A percentile compares a stretch with the other conserved stretches of the same genome.
Conservation (phyloP, 148 eudicot genomes). For the Silene uniflora region DNA sequence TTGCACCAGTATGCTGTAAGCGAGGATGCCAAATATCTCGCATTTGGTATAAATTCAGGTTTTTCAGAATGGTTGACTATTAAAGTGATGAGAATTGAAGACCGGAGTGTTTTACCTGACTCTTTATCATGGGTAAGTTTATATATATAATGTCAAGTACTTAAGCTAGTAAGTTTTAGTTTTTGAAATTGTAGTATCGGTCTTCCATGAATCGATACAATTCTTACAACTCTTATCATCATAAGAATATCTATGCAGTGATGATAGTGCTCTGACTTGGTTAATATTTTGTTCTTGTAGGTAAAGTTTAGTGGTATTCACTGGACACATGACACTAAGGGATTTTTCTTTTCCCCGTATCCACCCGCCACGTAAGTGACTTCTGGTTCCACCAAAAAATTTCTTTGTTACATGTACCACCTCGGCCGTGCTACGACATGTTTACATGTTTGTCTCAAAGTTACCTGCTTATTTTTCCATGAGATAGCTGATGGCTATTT, state of each 20-base stretch:
- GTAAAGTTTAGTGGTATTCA: slow-evolving; percentile 69
- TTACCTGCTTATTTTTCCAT: background rate
- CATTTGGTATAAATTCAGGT: slow-evolving; percentile 67
- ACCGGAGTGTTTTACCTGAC: slow-evolving; percentile 59
- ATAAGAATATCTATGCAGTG: background rate
- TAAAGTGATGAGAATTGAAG: slow-evolving; percentile 72
- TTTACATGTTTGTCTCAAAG: background rate
- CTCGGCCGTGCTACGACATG: too few species aligned
- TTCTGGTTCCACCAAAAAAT: background rate
- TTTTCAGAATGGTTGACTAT: slow-evolving; percentile 95
- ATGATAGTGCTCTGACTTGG: background rate
- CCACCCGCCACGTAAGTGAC: slow-evolving; percentile 74
- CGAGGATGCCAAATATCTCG: slow-evolving; percentile 81
- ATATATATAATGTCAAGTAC: slow-evolving; percentile 1
- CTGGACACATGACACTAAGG: slow-evolving; percentile 93
- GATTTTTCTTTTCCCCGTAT: slow-evolving; percentile 85
- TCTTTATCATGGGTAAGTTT: slow-evolving; percentile 69
- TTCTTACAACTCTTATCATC: background rate
- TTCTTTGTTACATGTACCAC: background rate
- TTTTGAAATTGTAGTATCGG: background rate
- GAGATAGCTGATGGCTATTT: background rate
- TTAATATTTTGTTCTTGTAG: slow-evolving; percentile 36
- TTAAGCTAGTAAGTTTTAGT: background rate
- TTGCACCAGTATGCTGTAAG: slow-evolving; percentile 55
- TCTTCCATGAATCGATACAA: background rate